Evolutionary conservation across 768 basidiomycete genomes (phyloP), one percentile per base, ranked within the genome.

Genomic region (Chalciporus chontae): DNA sequence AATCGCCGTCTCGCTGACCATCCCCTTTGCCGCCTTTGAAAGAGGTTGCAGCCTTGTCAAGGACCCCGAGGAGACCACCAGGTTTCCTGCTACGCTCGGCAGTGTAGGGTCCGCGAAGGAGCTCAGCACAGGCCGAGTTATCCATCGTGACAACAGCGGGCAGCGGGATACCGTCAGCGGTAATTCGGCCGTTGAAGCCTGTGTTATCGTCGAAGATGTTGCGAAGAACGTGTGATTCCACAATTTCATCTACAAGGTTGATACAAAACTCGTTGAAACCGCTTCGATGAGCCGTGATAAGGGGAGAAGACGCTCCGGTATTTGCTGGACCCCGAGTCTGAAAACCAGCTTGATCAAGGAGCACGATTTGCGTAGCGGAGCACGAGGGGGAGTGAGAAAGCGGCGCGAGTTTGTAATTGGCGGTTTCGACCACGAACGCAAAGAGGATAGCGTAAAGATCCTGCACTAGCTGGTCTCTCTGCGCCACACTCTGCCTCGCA

Each of bases 391-490:
- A 67, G 8, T 71, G 65, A 0, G 74, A 66, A 53, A 69, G 58
- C 3, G 81, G 76, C 10, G 78, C 73, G 19, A 83, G 65, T 56
- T 74, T 74, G 60, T 80, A 77, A 62, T 84, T 84, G 53, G 79
- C 79, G 10, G 79, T 81, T 61, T 84, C 82, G 43, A 82, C 77
- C 38, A 84, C 73, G 52, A 77, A 84, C 0, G 81, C 75, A 54
- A 84, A 84, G 40, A 84, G 70, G 58, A 84, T 83, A 29, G 79
- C 76, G 56, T 84, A 84, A 32, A 84, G 74, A 54, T 82, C 81
- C 47, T 75, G 72, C 23, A 79, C 72, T 34, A 84, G 71, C 26
- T 71, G 70, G 51, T 84, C 79, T 26, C 81, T 74, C 58, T 84
- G 82, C 1, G 59, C 58, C 1, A 69, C 70, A 37, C 83, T 77